Evolutionary conservation across 192 early-diverging fungal species (phyloP).

Genomic region (Coemansia asiatica): DNA sequence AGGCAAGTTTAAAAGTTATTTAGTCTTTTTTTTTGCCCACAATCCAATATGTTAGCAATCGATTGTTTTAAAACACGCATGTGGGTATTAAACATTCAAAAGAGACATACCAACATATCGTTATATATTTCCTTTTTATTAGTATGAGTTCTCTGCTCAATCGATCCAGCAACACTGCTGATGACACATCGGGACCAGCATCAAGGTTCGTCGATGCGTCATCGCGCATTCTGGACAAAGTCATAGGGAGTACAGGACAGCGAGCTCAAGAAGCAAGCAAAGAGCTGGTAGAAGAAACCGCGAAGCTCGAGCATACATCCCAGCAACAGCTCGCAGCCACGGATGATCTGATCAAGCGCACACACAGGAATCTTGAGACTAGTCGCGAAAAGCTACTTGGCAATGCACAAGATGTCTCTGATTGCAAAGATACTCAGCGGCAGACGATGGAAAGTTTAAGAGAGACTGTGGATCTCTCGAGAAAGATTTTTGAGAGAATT

Average conservation of each 20-base stretch:
- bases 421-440: not conserved
- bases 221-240: not conserved
- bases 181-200: not conserved
- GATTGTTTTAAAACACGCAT: not conserved
- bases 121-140: not conserved
- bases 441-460: not conserved
- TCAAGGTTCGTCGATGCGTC: conserved; percentile 15
- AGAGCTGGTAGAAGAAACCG: conserved; percentile 13
- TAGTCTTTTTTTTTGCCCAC: not conserved
- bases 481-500: not conserved
- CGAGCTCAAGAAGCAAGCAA: conserved; percentile 9
- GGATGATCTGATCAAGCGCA: conserved; percentile 1
- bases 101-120: too few species aligned
- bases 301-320: conserved; percentile 12
- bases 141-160: not conserved
- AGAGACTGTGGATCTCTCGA: not conserved
- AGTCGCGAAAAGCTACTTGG: not conserved
- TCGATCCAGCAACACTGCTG: not conserved
- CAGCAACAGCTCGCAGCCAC: conserved; percentile 4
- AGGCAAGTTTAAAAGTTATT: conserved; percentile 4
- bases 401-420: not conserved
- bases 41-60: not conserved
- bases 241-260: conserved; percentile 10
- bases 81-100: too few species aligned
- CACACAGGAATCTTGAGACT: not conserved